These are phyloP conservation scores for Jackrogersella multiformis DNA, from an alignment of 495 filamentous ascomycete genomes.

Conservation along the genomic window DNA sequence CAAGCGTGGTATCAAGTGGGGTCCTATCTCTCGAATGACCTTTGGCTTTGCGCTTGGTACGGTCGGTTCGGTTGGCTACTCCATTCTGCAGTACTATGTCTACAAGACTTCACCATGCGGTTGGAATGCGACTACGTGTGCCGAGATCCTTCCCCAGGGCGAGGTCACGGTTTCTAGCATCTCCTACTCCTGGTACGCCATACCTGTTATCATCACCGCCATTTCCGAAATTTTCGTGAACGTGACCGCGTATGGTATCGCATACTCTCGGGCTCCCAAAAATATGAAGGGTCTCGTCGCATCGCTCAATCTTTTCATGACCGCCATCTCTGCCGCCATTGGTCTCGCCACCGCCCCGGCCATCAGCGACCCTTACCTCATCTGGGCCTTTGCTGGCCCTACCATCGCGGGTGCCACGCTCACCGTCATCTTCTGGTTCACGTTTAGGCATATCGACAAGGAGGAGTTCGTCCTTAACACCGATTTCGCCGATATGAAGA, in stretches of 20 bases:
- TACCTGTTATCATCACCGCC: constrained; percentile 61
- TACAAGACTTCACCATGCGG: constrained; percentile 66
- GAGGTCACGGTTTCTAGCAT: constrained; percentile 56
- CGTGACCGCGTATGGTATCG: constrained; percentile 74
- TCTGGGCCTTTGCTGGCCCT: constrained; percentile 62
- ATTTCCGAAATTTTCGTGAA: constrained; percentile 74
- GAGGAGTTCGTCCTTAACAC: constrained; percentile 56
- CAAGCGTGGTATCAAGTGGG: constrained; percentile 68
- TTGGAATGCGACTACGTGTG: constrained; percentile 53
- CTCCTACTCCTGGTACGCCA: constrained; percentile 53
- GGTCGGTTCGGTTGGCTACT: constrained; percentile 67
- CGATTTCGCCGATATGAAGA: constrained; percentile 49
- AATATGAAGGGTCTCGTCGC: constrained; percentile 63
- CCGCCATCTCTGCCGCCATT: constrained; percentile 61
- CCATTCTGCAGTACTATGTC: constrained; percentile 76
- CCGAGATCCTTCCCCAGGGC: constrained; percentile 45
- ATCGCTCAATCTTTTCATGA: constrained; percentile 39
- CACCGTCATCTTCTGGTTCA: constrained; percentile 59
- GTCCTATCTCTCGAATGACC: constrained; percentile 76
- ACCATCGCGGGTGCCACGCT: constrained; percentile 55
- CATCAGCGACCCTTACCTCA: constrained; percentile 67
- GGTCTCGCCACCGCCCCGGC: constrained; percentile 65
- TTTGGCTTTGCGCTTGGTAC: constrained; percentile 74
- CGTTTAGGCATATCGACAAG: constrained; percentile 55
- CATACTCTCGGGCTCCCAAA: constrained; percentile 71